Base-by-base conservation (phyloP, 2,329 filamentous ascomycete species). In the Boeremia lycopersici region DNA sequence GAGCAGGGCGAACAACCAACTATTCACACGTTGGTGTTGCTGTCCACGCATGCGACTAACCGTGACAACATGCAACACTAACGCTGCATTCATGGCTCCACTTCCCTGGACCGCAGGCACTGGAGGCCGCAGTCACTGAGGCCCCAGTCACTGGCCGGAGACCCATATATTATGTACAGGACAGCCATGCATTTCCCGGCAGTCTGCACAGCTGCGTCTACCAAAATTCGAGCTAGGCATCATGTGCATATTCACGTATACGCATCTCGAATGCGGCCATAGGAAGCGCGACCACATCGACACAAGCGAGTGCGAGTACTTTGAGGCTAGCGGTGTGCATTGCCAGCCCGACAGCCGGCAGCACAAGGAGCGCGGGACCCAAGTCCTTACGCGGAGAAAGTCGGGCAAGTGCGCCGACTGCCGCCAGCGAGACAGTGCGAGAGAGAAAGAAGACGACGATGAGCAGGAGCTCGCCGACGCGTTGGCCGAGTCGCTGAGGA, bases 171-270 rank as follows among this genome's bases (percentile, higher is more conserved):
- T 12, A 36, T 8, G 8, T 26, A 15, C 7, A 4, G 25, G 8
- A 42, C 23, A 12, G 15, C 15, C 34, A 26, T 40, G 52, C 39
- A n/a, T n/a, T 15, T 25, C 40, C 10, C 25, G 19, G n/a, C n/a
- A 23, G 19, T n/a, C 19, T 23, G 19, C 19, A 23, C 19, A 23
- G 19, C 19, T 23, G 19, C 19, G 19, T 23, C 19, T 23, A 23
- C 5, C 19, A 23, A 23, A 23, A 23, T 23, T 23, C 19, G 19
- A 23, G 19, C 19, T 23, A 23, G 19, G 19, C 10, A 43, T n/a
- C 13, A 69, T 68, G 65, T 69, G 67, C 49, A 60, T 56, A 25
- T 68, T 62, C 35, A 66, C 61, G 43, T 65, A 43, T 34, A 57
- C 38, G 42, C 49, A 53, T 39, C 52, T 59, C 15, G 62, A 68